phyloP scores from a whole-genome alignment of 148 eudicot species.

The Linanthus parryae region DNA sequence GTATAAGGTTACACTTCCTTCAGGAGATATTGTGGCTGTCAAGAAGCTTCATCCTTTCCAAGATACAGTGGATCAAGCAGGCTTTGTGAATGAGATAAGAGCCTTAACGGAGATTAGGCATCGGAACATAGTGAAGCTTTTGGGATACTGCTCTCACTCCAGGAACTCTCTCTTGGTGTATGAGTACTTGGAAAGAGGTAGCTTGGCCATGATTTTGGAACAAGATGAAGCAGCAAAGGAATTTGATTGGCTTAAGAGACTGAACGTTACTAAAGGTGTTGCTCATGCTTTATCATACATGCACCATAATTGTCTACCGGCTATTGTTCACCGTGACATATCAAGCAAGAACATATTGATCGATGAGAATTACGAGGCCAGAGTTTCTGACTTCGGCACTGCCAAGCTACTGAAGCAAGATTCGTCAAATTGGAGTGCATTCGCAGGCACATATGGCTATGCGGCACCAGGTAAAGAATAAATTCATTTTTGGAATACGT shows the following conservation, averaged over 20 bases:
- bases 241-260: conserved; percentile 56
- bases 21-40: conserved; percentile 60
- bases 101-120: conserved; percentile 68
- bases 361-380: conserved; percentile 55
- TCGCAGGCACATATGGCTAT: conserved; percentile 93
- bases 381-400: conserved; percentile 83
- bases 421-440: conserved; percentile 59
- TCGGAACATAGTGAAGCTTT: conserved; percentile 66
- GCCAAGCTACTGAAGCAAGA: conserved; percentile 53
- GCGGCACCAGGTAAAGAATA: conserved; percentile 97
- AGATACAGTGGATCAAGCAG: conserved; percentile 29
- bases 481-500: too few species aligned
- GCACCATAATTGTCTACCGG: conserved; percentile 73
- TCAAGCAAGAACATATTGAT: conserved; percentile 64
- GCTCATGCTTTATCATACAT: conserved; percentile 78
- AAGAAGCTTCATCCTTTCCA: conserved; percentile 60
- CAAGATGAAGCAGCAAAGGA: conserved; percentile 28
- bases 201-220: conserved; percentile 49
- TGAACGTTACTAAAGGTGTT: conserved; percentile 53
- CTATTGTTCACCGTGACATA: conserved; percentile 74
- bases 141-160: conserved; percentile 51
- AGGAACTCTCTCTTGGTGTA: conserved; percentile 61
- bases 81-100: conserved; percentile 73
- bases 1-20: conserved; percentile 46
- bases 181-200: conserved; percentile 69